A percentile compares a stretch with the other conserved stretches of the same genome.
Evolutionary conservation across 2,329 filamentous ascomycete genomes (phyloP).

Genomic region (Colletotrichum plurivorum): DNA sequence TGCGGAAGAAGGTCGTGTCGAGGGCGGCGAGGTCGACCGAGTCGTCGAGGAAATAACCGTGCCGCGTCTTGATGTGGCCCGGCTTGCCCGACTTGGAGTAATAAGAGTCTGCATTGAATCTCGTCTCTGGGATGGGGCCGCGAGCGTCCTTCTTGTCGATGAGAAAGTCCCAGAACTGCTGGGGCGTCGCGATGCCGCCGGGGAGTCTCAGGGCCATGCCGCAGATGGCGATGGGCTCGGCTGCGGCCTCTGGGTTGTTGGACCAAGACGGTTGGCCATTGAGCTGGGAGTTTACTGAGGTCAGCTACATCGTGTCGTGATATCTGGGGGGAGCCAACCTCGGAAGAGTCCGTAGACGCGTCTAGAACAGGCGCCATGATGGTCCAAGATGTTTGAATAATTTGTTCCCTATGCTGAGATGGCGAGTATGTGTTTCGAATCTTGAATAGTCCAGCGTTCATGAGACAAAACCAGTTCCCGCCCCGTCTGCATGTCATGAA

Average conservation of each 20-base stretch:
- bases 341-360: neutral
- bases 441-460: too few species aligned
- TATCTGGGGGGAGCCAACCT: fast-evolving
- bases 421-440: too few species aligned
- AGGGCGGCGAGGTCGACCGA: slow-evolving; percentile 44
- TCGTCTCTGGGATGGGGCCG: slow-evolving; percentile 42
- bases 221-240: slow-evolving; percentile 46
- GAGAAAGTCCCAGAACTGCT: slow-evolving; percentile 46
- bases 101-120: slow-evolving; percentile 39
- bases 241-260: neutral
- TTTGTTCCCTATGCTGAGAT: too few species aligned
- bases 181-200: slow-evolving; percentile 42
- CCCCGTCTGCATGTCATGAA: too few species aligned
- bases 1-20: slow-evolving; percentile 50
- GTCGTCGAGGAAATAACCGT: slow-evolving; percentile 50
- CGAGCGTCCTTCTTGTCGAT: slow-evolving; percentile 44
- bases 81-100: slow-evolving; percentile 38
- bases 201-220: slow-evolving; percentile 47
- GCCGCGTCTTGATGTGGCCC: slow-evolving; percentile 41
- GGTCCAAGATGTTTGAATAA: neutral
- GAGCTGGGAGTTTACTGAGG: neutral
- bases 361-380: slow-evolving; percentile 26
- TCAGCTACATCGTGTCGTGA: neutral
- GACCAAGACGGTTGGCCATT: neutral
- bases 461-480: too few species aligned